Base-by-base conservation (phyloP, 352 stramenopile genomes). In the Phytopythium chamaehyphon region DNA sequence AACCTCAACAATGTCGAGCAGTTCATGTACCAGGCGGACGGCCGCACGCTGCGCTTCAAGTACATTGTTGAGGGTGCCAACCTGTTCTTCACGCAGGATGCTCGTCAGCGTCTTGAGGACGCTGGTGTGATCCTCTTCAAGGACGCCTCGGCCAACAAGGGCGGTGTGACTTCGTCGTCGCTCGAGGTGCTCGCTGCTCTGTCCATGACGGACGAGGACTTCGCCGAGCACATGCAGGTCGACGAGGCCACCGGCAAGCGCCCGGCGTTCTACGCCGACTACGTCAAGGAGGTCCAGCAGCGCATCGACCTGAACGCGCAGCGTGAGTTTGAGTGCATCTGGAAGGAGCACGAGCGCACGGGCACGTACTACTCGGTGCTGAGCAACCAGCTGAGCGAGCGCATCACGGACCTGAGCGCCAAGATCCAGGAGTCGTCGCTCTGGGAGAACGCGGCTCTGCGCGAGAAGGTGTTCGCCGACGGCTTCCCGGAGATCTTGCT, bases 51-150 rank as follows among this genome's bases (percentile, higher is more conserved):
- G 21, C 96, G 86, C 2, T 95, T 90, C 58, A 87, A 88, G 55
- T 88, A 98, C 54, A 98, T 99, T 50, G 96, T 99, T 2, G 97
- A 99, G 71, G 96, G 95, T 18, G 96, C 96, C 40, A 99, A 99
- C 75, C 74, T 99, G 23, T 98, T 99, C 71, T 85, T 98, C 54
- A 98, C 93, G 18, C 81, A 92, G 47, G 95, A 98, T 66, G 97
- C 97, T 12, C 87, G 97, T 43, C 66, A 97, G 49, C 81, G 82
- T 46, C 75, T 99, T 4, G 86, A 98, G 33, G 84, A 98, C 50
- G 96, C 92, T 10, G 94, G 95, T 35, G 95, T 99, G 26, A 78
- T 98, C 8, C 94, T 99, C 61, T 96, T 96, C 56, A 99, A 99
- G 78, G 96, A 99, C 62, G 97, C 90, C 1, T 98, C 94, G 46